Conservation (phyloP, 2,329 filamentous ascomycete species). For the Metarhizium rileyi region DNA sequence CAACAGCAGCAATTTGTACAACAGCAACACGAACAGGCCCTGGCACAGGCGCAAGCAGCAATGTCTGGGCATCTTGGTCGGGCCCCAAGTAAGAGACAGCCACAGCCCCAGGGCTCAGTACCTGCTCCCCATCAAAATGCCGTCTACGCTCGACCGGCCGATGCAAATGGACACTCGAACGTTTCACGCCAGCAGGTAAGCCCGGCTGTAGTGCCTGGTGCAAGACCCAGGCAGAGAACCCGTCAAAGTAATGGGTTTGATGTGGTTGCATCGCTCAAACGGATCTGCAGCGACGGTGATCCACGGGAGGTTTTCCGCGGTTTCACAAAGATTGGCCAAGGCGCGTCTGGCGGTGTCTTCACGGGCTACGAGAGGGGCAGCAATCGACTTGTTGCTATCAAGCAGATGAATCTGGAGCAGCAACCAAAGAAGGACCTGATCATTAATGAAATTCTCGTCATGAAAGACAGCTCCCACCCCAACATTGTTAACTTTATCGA, state of each 20-base stretch:
- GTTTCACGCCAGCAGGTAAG: slow-evolving; percentile 27
- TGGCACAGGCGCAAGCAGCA: slow-evolving; percentile 69
- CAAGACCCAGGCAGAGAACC: slow-evolving; percentile 65
- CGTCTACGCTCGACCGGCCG: slow-evolving; percentile 19
- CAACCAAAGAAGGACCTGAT: slow-evolving; percentile 99
- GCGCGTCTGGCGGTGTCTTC: slow-evolving; percentile 90
- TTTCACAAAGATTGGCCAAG: slow-evolving; percentile 92
- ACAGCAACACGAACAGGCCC: slow-evolving; percentile 79
- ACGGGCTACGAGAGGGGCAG: slow-evolving; percentile 78
- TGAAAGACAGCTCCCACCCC: slow-evolving; percentile 97
- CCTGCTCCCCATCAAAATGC: slow-evolving; percentile 15
- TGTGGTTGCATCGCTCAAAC: slow-evolving; percentile 71
- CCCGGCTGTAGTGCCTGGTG: slow-evolving; percentile 32
- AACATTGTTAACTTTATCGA: slow-evolving; percentile 99
- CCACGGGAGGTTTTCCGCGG: slow-evolving; percentile 79
- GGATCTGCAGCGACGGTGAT: slow-evolving; percentile 85
- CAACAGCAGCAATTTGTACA: slow-evolving; percentile 54
- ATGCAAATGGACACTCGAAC: slow-evolving; percentile 22
- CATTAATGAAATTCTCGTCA: slow-evolving; percentile 97
- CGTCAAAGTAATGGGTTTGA: slow-evolving; percentile 75
- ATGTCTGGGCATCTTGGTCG: slow-evolving; percentile 63
- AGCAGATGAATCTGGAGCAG: slow-evolving; percentile 98
- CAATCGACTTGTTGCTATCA: slow-evolving; percentile 90
- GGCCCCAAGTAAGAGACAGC: slow-evolving; percentile 63
- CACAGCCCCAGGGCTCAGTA: slow-evolving; percentile 17